Conservation (phyloP, 2,329 filamentous ascomycete genomes). For the Escovopsis weberi region DNA sequence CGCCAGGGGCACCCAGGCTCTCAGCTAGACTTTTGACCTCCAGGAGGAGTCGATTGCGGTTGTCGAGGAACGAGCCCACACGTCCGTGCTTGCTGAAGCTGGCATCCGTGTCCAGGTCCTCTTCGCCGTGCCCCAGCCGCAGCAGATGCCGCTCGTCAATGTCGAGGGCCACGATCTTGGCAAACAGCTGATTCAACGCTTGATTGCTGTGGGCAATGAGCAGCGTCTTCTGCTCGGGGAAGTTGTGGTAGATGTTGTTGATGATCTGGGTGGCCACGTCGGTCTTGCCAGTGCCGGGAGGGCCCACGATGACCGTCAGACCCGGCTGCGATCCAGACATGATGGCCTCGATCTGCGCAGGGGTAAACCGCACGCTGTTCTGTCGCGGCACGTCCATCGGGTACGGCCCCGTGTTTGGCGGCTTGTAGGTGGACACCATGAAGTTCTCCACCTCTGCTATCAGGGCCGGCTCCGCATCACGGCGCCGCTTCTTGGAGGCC, state of each 20-base stretch:
- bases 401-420: constrained; percentile 80
- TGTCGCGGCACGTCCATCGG: constrained; percentile 67
- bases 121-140: constrained; percentile 86
- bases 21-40: constrained; percentile 79
- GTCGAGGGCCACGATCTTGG: constrained; percentile 91
- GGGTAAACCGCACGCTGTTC: constrained; percentile 78
- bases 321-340: constrained; percentile 89
- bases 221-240: constrained; percentile 79
- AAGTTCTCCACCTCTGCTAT: constrained; percentile 51
- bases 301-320: constrained; percentile 83
- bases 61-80: constrained; percentile 89
- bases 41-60: constrained; percentile 59
- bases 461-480: constrained; percentile 56
- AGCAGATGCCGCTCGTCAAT: constrained; percentile 92
- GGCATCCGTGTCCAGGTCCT: constrained; percentile 72
- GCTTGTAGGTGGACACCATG: constrained; percentile 79
- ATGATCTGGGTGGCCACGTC: constrained; percentile 98
- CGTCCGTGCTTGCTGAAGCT: constrained; percentile 91
- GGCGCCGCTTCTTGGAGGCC: constrained; percentile 73
- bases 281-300: constrained; percentile 96
- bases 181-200: constrained; percentile 91
- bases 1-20: constrained; percentile 75
- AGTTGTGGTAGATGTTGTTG: constrained; percentile 98
- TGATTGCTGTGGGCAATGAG: constrained; percentile 96
- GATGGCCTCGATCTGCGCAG: constrained; percentile 83